Conservation (phyloP, 2,329 filamentous ascomycete species). For the Fusarium sp. region DNA sequence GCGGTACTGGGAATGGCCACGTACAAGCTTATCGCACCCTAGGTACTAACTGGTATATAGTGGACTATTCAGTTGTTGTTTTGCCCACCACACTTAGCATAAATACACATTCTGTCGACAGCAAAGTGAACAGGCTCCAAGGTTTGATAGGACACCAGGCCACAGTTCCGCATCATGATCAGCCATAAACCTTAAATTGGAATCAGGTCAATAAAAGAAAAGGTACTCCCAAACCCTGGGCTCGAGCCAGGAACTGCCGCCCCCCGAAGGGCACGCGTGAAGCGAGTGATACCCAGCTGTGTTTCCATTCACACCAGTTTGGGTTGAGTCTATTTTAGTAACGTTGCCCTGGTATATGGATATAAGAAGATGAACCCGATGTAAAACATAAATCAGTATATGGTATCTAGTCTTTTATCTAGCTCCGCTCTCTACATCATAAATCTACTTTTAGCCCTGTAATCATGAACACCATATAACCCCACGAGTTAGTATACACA, state of each 20-base stretch:
- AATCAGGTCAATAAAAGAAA: background rate
- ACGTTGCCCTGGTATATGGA: background rate
- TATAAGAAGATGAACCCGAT: background rate
- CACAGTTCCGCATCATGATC: background rate
- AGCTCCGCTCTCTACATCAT: slow-evolving; percentile 24
- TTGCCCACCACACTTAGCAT: background rate
- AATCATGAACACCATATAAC: background rate
- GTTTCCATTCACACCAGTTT: background rate
- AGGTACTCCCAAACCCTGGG: background rate
- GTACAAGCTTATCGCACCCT: too few relatives aligned
- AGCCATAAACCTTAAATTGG: background rate
- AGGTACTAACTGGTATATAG: too few relatives aligned
- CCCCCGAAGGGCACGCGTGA: background rate
- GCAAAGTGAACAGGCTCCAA: background rate
- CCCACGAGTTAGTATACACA: background rate
- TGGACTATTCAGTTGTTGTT: too few relatives aligned
- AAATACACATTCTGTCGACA: background rate
- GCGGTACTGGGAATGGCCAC: too few relatives aligned
- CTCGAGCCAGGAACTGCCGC: background rate
- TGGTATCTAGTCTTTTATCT: slow-evolving; percentile 34
- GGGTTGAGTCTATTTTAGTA: background rate
- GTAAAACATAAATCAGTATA: slow-evolving; percentile 24
- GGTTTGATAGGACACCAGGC: background rate
- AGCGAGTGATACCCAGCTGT: background rate
- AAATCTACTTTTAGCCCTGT: slow-evolving; percentile 11